Conservation (phyloP, 2,329 filamentous ascomycete species). For the Aspergillus sp. region DNA sequence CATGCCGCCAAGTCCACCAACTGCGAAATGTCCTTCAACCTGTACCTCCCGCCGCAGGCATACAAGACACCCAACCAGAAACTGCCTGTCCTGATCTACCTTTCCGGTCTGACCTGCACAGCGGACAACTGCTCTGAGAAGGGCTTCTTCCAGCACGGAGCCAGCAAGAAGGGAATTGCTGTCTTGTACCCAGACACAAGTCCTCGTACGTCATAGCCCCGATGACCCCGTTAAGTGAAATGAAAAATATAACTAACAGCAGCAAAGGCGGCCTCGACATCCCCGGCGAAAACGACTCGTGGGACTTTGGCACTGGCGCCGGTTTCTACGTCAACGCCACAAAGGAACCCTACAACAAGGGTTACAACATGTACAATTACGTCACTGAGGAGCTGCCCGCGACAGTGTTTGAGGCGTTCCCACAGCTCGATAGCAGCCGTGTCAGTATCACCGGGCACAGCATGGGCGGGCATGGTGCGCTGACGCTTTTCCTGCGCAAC, state of each 20-base stretch:
- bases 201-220: slow-evolving; percentile 60
- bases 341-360: slow-evolving; percentile 66
- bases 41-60: slow-evolving; percentile 81
- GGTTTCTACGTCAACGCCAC: slow-evolving; percentile 94
- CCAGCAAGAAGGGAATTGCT: slow-evolving; percentile 79
- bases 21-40: slow-evolving; percentile 88
- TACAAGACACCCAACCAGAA: slow-evolving; percentile 54
- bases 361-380: slow-evolving; percentile 96
- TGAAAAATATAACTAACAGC: neutral
- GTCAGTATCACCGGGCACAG: slow-evolving; percentile 90
- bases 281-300: slow-evolving; percentile 80
- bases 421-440: slow-evolving; percentile 66
- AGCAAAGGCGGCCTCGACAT: slow-evolving; percentile 69
- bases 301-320: slow-evolving; percentile 88
- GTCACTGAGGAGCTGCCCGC: slow-evolving; percentile 83
- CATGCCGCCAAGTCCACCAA: slow-evolving; percentile 76
- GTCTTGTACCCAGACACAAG: slow-evolving; percentile 94
- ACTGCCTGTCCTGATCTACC: slow-evolving; percentile 85
- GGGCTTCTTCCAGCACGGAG: slow-evolving; percentile 87
- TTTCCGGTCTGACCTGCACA: slow-evolving; percentile 92
- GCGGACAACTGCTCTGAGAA: slow-evolving; percentile 75
- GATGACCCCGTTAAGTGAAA: neutral
- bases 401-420: slow-evolving; percentile 70
- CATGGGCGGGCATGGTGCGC: slow-evolving; percentile 95
- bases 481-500: slow-evolving; percentile 85